A percentile compares a stretch with the other conserved stretches of the same genome.
These are phyloP conservation scores for Eremothecium gossypii DNA, from an alignment of 1,139 yeast genomes.

Conservation along the genomic window DNA sequence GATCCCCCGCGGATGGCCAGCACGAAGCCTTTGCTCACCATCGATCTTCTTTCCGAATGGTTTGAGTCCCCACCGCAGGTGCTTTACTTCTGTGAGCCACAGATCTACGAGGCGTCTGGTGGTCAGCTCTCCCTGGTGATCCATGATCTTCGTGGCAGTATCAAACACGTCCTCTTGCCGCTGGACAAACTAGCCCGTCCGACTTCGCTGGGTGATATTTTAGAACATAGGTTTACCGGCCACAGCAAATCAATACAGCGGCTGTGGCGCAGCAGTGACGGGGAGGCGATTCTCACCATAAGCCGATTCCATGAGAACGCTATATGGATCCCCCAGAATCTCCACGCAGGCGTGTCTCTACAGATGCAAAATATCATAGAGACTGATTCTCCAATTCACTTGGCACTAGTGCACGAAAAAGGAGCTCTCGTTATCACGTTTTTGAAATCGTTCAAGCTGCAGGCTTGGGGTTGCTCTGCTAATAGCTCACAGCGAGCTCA, in stretches of 20 bases:
- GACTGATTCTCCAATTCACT: conserved; percentile 35
- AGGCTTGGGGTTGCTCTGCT: conserved; percentile 54
- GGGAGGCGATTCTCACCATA: conserved; percentile 45
- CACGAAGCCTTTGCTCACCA: conserved; percentile 19
- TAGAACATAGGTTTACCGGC: conserved; percentile 63
- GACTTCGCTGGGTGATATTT: conserved; percentile 16
- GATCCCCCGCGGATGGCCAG: conserved; percentile 38
- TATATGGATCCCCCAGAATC: conserved; percentile 44
- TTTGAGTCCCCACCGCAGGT: conserved; percentile 23
- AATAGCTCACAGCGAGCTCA: conserved; percentile 10
- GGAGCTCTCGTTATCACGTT: conserved; percentile 44
- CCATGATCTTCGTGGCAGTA: conserved; percentile 44
- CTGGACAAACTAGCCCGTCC: conserved; percentile 31
- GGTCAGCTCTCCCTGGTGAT: conserved; percentile 36
- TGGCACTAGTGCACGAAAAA: conserved; percentile 46
- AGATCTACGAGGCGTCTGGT: conserved; percentile 20
- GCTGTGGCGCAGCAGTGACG: conserved; percentile 56
- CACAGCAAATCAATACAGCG: conserved; percentile 71
- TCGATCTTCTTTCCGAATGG: conserved; percentile 13
- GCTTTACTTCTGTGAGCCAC: conserved; percentile 30
- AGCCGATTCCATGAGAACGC: conserved; percentile 49
- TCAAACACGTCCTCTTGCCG: conserved; percentile 38
- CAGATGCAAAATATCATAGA: conserved; percentile 27
- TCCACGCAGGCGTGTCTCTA: conserved; percentile 27
- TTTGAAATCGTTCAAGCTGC: conserved; percentile 33